Base-by-base conservation (phyloP, 2,329 filamentous ascomycete genomes). In the Kalmusia sp. region DNA sequence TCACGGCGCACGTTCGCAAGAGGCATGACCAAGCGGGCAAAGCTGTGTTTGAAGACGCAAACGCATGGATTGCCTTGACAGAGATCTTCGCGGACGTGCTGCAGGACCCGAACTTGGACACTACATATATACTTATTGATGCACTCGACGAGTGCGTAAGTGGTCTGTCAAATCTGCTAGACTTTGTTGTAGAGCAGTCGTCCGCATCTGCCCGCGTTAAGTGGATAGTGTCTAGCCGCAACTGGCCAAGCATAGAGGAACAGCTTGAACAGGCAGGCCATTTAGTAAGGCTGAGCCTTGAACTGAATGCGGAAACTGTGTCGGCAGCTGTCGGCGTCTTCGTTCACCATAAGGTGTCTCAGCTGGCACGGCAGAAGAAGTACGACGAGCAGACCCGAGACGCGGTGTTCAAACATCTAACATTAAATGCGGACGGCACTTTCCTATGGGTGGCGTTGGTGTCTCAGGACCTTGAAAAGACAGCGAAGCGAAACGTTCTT, bases 181-280 rank as follows among this genome's bases (percentile, higher is more conserved):
- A 31, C 9, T 30, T 43, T 8, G 21, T 43, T 19, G 25, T 12
- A 2, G 6, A 30, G 4, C 25, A 19, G 6, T 31, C 39, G 1
- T 21, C 25, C 11, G 25, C 39, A 21, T 31, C 39, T 14, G 2
- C 24, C n/a, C 39, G 25, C 27, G 25, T 43, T 17, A 43, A 43
- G 39, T 43, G 39, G 39, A 17, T 43, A 9, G 8, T 43, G 3
- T 43, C 39, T 9, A 43, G 39, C 15, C 39, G 39, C n/a, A 43
- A 43, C 25, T 30, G 25, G 39, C 4, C 25, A 8, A 11, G 14
- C 25, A 43, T 43, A 8, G 39, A 43, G 25, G 25, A 43, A 19
- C 25, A 11, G 15, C 39, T 43, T 2, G 25, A 6, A 17, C 7
- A 12, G 14, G 25, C 11, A 14, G 15, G n/a, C 2, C n/a, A 31